Percentiles rank a stretch among this genome's conserved stretches.
These are phyloP conservation scores for Boletellus ananas DNA, from an alignment of 768 basidiomycete genomes.

Conservation along the genomic window DNA sequence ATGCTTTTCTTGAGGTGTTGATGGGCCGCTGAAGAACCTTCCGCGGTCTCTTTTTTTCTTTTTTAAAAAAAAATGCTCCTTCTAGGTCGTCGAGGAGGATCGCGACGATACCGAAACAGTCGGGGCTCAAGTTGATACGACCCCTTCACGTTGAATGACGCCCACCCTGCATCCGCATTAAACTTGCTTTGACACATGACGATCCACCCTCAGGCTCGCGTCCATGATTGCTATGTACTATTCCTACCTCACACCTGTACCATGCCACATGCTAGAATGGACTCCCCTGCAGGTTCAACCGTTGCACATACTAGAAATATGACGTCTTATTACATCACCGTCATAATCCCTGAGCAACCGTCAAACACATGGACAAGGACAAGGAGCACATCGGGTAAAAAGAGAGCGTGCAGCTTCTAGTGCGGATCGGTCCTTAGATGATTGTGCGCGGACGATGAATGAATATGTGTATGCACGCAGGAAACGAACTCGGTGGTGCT, in stretches of 20 bases:
- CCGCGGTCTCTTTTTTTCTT: too few species aligned
- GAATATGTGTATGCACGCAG: conserved; percentile 1
- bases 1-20: too few species aligned
- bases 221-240: neutral
- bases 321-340: conserved; percentile 12
- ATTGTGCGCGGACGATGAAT: conserved; percentile 2
- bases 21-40: too few species aligned
- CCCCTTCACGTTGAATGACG: too few species aligned
- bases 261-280: neutral
- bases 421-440: conserved; percentile 7
- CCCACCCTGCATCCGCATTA: conserved; percentile 9
- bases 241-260: neutral
- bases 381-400: neutral
- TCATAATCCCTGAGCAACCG: conserved; percentile 2
- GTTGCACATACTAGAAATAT: neutral
- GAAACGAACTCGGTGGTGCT: conserved; percentile 5
- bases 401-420: conserved; percentile 2
- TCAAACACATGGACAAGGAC: neutral
- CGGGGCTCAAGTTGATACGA: too few species aligned
- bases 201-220: neutral
- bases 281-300: neutral
- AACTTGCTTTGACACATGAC: too few species aligned
- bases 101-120: too few species aligned
- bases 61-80: too few species aligned
- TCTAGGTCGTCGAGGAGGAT: too few species aligned